Conservation (phyloP, 148 eudicot species). For the Camellia japonica region DNA sequence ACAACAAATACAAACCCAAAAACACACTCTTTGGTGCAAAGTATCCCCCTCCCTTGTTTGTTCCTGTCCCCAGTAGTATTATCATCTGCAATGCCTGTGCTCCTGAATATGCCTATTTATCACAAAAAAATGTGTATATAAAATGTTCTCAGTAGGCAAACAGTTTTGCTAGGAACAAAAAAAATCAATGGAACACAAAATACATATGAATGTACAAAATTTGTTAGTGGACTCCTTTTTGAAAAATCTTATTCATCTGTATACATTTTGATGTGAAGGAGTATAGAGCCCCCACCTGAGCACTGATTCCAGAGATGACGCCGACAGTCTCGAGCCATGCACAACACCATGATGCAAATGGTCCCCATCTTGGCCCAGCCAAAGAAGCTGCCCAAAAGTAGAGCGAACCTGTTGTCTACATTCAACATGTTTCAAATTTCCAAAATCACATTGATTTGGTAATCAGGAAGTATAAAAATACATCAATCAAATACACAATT, state of each 20-base stretch:
- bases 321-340: slow-evolving; percentile 68
- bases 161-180: neutral
- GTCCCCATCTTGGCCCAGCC: slow-evolving; percentile 71
- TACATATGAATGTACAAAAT: no score
- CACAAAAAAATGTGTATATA: neutral
- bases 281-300: slow-evolving; percentile 32
- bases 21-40: slow-evolving; percentile 57
- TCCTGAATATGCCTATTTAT: slow-evolving; percentile 58
- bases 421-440: neutral
- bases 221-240: no score
- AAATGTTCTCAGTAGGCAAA: neutral
- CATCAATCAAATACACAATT: no score
- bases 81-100: slow-evolving; percentile 54
- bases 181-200: no score
- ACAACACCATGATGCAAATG: slow-evolving; percentile 72
- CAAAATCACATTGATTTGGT: neutral
- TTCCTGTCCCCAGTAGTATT: slow-evolving; percentile 54
- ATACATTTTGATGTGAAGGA: no score
- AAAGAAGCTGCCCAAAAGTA: slow-evolving; percentile 70
- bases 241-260: no score
- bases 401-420: slow-evolving; percentile 63
- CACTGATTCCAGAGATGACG: slow-evolving; percentile 54
- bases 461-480: no score
- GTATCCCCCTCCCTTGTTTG: slow-evolving; percentile 63
- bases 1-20: slow-evolving; percentile 40